Conservation (phyloP, 1,139 yeast genomes). For the Geotrichum fermentans region DNA sequence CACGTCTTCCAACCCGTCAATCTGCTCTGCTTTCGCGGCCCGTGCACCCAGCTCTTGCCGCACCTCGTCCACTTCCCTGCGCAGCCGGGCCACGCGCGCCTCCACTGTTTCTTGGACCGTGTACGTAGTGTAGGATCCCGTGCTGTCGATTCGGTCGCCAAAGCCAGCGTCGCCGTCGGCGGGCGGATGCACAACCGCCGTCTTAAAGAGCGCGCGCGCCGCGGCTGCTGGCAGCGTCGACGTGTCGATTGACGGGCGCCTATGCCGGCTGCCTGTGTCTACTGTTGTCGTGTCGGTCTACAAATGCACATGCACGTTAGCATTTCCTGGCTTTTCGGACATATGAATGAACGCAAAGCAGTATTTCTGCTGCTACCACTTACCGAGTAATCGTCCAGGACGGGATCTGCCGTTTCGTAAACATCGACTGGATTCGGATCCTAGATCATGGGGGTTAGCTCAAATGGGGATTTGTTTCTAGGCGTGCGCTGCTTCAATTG, state of each 20-base stretch:
- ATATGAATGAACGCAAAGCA: too few species aligned
- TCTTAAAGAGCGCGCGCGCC: constrained; percentile 14
- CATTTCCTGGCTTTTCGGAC: background rate
- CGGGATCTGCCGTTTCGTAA: constrained; percentile 17
- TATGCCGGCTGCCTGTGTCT: background rate
- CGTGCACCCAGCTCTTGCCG: constrained; percentile 2
- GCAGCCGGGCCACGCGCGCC: constrained; percentile 16
- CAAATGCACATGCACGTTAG: background rate
- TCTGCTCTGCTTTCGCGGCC: background rate
- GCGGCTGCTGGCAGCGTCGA: background rate
- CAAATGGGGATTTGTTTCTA: too few species aligned
- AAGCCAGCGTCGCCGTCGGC: constrained; percentile 1
- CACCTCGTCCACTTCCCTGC: constrained; percentile 14
- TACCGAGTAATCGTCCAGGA: too few species aligned
- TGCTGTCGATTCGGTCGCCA: constrained; percentile 7
- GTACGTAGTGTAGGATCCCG: constrained; percentile 7
- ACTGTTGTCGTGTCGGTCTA: background rate
- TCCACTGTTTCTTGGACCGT: constrained; percentile 14
- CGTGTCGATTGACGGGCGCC: constrained; percentile 16
- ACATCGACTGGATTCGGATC: constrained; percentile 20
- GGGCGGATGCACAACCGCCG: constrained; percentile 6
- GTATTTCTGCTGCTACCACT: too few species aligned
- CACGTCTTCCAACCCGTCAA: constrained; percentile 8
- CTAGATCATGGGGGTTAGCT: too few species aligned
- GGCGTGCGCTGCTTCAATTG: background rate